A percentile compares a stretch with the other conserved stretches of the same genome.
phyloP scores from a whole-genome alignment of 2,329 filamentous ascomycete genomes.

The Ophiostoma pallidulum region DNA sequence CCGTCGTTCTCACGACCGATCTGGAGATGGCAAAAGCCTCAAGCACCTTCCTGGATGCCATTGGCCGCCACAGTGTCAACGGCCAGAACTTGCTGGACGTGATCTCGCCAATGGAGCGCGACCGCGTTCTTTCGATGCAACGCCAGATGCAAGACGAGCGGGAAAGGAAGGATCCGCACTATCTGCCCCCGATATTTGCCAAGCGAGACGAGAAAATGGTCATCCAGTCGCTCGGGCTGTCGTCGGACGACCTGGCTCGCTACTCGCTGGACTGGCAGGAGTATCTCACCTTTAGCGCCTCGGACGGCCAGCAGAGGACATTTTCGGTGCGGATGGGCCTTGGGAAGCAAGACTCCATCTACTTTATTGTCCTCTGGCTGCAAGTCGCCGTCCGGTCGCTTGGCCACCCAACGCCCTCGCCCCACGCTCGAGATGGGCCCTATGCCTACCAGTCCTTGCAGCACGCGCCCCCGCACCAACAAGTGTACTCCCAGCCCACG shows the following conservation, averaged over 20 bases:
- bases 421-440: conserved; percentile 32
- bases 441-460: conserved; percentile 33
- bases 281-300: conserved; percentile 42
- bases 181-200: conserved; percentile 54
- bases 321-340: conserved; percentile 46
- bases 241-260: conserved; percentile 41
- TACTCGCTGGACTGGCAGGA: conserved; percentile 46
- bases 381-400: conserved; percentile 27
- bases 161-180: conserved; percentile 48
- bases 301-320: conserved; percentile 42
- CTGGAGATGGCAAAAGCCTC: conserved; percentile 50
- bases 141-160: conserved; percentile 49
- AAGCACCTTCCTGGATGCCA: conserved; percentile 43
- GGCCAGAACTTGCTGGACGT: conserved; percentile 46
- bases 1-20: conserved; percentile 49
- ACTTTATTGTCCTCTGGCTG: conserved; percentile 48
- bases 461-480: conserved; percentile 24
- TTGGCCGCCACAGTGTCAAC: conserved; percentile 39
- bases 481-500: conserved; percentile 33
- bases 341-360: conserved; percentile 51
- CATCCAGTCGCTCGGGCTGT: conserved; percentile 46
- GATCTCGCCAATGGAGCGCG: conserved; percentile 41
- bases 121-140: conserved; percentile 42
- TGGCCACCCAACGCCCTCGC: conserved; percentile 37
- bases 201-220: conserved; percentile 45